Evolutionary conservation across 225 moss, liverwort and hornwort genomes (phyloP), one percentile per base, ranked within the genome.

Genomic region (Bryoerythrophyllum caledonicum): DNA sequence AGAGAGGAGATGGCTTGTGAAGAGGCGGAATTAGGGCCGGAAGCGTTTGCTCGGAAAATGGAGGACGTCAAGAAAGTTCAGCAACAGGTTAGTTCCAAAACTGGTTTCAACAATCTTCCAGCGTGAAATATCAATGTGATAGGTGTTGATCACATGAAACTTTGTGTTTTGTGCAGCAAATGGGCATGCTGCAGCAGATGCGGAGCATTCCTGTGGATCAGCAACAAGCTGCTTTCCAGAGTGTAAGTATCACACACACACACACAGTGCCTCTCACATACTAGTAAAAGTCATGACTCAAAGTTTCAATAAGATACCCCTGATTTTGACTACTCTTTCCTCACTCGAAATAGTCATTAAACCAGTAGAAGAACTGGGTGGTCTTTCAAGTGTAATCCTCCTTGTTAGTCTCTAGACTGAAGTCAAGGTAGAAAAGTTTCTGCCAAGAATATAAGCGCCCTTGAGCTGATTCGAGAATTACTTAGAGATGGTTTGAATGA

Each of bases 1-100:
- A 90, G 89, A 68, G 89, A 90, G 81, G 89, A 90, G 75, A 81
- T 85, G 85, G 89, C 89, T 41, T 87, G 87, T 83, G 89, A 90
- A 81, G 89, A 90, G 71, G 89, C 89, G 35, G 89, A 90, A 71
- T 66, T 87, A 78, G 89, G 89, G 16, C 83, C 87, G 0, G 85
- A 90, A 72, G 89, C 89, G 20, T 90, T 90, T 74, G 77, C 85
- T 32, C 79, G 73, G 48, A 90, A 90, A 74, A 87, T 74, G 82
- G 84, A 90, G 79, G 82, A 85, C n/a, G 73, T 87, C 48, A 86
- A 82, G 74, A 90, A 87, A 78, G 41, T 76, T 35, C 89, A 90
- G 60, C 80, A 87, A 62, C 87, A 90, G 89, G 89, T 90, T 28
- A 73, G 76, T 23, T 27, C 38, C 23, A 13, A 38, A 25, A 25